phyloP scores from a whole-genome alignment of 495 filamentous ascomycete species.

The Podospora tetraspora region DNA sequence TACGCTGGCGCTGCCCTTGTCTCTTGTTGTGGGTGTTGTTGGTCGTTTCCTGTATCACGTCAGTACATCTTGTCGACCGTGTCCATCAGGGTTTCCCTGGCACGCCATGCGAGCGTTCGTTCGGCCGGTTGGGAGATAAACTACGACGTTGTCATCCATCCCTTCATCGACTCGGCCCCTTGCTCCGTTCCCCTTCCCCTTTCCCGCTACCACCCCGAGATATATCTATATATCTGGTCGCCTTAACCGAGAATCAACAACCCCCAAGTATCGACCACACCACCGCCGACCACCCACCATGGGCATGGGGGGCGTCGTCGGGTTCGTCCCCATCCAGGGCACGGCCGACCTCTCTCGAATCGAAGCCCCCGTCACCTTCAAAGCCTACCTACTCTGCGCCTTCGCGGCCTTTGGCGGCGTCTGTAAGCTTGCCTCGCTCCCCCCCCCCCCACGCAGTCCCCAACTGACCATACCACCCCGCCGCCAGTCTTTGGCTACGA shows the following conservation, averaged over 20 bases:
- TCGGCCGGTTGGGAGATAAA: neutral
- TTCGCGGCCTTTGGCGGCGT: conserved; percentile 64
- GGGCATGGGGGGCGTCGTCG: conserved; percentile 25
- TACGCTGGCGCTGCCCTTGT: neutral
- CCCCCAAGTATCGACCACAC: neutral
- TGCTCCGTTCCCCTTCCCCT: neutral
- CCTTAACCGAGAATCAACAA: neutral
- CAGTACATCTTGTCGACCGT: neutral
- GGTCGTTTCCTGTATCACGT: neutral
- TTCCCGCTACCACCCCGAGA: neutral
- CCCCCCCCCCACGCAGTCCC: neutral
- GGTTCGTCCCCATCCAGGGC: conserved; percentile 24
- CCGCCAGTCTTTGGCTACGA: conserved; percentile 55
- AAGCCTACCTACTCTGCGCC: conserved; percentile 61
- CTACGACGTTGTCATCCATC: neutral
- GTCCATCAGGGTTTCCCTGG: neutral
- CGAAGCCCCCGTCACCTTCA: conserved; percentile 61
- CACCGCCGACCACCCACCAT: neutral
- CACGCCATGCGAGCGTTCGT: neutral
- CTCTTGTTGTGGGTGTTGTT: neutral
- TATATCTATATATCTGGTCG: neutral
- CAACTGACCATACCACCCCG: neutral
- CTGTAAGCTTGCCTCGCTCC: conserved; percentile 22
- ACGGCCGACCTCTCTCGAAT: conserved; percentile 46
- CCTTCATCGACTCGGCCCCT: neutral